Conservation (phyloP, 352 stramenopile genomes). For the Peronospora tabacina region DNA sequence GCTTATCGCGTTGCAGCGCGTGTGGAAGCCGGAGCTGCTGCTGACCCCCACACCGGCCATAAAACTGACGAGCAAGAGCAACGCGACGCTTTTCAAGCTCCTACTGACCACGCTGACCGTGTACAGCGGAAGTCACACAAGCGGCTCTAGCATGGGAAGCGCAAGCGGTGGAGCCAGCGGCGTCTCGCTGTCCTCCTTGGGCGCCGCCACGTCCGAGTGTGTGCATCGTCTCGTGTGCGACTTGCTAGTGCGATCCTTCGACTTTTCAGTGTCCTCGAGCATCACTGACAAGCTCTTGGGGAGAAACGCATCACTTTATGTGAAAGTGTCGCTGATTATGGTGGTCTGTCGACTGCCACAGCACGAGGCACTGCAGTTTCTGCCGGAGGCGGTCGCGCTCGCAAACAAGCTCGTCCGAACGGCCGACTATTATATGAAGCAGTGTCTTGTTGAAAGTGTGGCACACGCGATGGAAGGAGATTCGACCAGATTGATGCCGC, state of each 20-base stretch:
- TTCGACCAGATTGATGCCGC: constrained; percentile 29
- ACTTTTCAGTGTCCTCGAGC: constrained; percentile 48
- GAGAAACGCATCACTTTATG: constrained; percentile 56
- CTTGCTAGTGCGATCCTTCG: constrained; percentile 60
- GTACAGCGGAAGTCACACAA: constrained; percentile 47
- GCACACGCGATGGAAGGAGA: constrained; percentile 45
- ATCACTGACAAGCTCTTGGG: constrained; percentile 48
- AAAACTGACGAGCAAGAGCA: constrained; percentile 27
- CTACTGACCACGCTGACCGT: constrained; percentile 59
- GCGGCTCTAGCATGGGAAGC: constrained; percentile 16
- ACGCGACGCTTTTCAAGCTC: constrained; percentile 48
- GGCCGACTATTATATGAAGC: constrained; percentile 76
- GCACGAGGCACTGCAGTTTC: constrained; percentile 57
- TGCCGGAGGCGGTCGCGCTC: constrained; percentile 60
- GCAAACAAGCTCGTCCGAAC: constrained; percentile 47
- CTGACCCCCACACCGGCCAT: constrained; percentile 5
- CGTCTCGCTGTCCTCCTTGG: constrained; percentile 46
- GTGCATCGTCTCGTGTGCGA: constrained; percentile 65
- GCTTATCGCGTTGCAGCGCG: constrained; percentile 50
- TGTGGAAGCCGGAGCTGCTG: constrained; percentile 42
- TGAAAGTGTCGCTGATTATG: constrained; percentile 64
- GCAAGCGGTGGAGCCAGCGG: constrained; percentile 25
- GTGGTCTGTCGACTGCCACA: constrained; percentile 48
- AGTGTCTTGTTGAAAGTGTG: constrained; percentile 62
- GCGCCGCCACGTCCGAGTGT: constrained; percentile 50